Evolutionary conservation across 495 filamentous ascomycete genomes (phyloP).

Genomic region (Lepidopterella palustris): DNA sequence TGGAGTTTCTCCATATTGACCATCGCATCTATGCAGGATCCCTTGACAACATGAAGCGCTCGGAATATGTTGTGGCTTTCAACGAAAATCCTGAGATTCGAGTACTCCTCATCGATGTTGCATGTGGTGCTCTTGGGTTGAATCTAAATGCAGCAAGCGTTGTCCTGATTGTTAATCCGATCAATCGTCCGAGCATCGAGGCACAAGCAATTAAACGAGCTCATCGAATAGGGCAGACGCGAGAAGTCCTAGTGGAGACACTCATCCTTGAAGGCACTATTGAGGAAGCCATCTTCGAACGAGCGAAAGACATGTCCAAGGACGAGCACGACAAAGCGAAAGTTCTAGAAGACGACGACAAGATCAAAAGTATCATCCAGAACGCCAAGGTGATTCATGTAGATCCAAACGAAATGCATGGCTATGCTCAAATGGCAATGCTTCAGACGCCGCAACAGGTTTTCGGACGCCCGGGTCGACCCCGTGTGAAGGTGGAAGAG

Average conservation of each 20-base stretch:
- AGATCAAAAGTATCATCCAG: constrained; percentile 73
- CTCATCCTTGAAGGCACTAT: constrained; percentile 66
- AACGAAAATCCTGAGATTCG: constrained; percentile 56
- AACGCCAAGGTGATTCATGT: constrained; percentile 62
- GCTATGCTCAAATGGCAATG: constrained; percentile 49
- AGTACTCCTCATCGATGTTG: constrained; percentile 84
- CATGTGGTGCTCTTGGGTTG: constrained; percentile 78
- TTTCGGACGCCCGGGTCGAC: constrained; percentile 47
- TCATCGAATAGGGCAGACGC: constrained; percentile 78
- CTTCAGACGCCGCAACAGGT: constrained; percentile 50
- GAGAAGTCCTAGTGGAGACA: constrained; percentile 79
- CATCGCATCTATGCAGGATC: constrained; percentile 64
- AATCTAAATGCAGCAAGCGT: constrained; percentile 76
- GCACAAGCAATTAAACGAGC: constrained; percentile 90
- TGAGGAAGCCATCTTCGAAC: constrained; percentile 75
- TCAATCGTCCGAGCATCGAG: constrained; percentile 78
- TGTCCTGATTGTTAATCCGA: constrained; percentile 88
- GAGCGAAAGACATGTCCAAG: constrained; percentile 69
- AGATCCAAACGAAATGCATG: constrained; percentile 38
- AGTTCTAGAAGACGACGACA: constrained; percentile 66
- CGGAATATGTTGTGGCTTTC: constrained; percentile 72
- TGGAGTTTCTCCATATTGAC: constrained; percentile 51
- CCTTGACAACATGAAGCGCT: constrained; percentile 52
- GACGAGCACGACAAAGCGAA: constrained; percentile 64
- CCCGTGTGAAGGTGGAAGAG: too few relatives aligned